Evolutionary conservation across 192 early-diverging fungal species (phyloP).

Genomic region (Backusella luteola): DNA sequence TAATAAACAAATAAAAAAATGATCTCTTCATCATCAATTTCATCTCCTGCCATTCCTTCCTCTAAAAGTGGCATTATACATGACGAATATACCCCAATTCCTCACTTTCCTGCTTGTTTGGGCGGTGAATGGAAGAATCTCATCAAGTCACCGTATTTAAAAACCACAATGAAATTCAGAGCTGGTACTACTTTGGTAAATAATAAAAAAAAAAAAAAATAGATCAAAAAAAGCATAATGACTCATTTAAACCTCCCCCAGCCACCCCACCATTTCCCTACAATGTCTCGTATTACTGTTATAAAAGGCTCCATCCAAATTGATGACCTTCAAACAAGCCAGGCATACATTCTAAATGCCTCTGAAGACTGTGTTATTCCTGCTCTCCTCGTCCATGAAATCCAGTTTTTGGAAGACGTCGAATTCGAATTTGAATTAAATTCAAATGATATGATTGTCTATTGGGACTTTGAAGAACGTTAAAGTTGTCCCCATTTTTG

Average conservation of each 20-base stretch:
- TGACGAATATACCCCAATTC: slow-evolving; percentile 22
- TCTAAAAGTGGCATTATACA: not conserved
- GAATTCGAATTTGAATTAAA: slow-evolving; percentile 27
- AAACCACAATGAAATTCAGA: slow-evolving; percentile 27
- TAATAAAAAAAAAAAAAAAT: slow-evolving; percentile 1
- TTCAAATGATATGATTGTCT: slow-evolving; percentile 21
- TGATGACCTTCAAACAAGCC: slow-evolving; percentile 13
- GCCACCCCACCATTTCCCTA: slow-evolving; percentile 28
- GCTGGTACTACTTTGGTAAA: slow-evolving; percentile 21
- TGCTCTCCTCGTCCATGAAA: slow-evolving; percentile 23
- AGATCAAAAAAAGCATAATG: not conserved
- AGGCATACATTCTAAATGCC: slow-evolving; percentile 19
- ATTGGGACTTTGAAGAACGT: slow-evolving; percentile 35
- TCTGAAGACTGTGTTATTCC: slow-evolving; percentile 23
- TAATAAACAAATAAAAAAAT: not conserved
- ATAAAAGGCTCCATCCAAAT: slow-evolving; percentile 19
- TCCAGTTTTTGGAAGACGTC: slow-evolving; percentile 21
- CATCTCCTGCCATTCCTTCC: slow-evolving; percentile 9
- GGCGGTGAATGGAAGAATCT: slow-evolving; percentile 28
- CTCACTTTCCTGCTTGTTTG: slow-evolving; percentile 27
- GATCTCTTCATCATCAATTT: slow-evolving; percentile 6
- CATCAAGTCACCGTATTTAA: slow-evolving; percentile 17
- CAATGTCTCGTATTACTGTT: slow-evolving; percentile 16
- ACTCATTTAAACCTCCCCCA: slow-evolving; percentile 7
- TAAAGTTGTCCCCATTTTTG: not conserved